Base-by-base conservation (phyloP, 1,284 basidiomycete genomes). In the Ganoderma sinense region DNA sequence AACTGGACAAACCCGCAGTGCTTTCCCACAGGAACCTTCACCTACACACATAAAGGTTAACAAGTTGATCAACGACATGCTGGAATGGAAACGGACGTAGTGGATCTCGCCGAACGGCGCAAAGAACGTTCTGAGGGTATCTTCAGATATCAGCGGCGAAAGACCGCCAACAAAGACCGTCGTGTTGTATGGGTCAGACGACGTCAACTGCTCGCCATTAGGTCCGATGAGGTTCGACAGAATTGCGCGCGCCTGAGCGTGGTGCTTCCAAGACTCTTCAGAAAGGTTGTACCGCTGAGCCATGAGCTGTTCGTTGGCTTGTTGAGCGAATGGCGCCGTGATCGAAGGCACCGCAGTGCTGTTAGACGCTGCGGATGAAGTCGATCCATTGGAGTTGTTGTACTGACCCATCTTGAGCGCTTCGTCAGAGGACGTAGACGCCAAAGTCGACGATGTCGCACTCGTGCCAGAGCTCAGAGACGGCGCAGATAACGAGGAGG, bases 1-100 rank as follows among this genome's bases (percentile, higher is more conserved):
- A 96, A 98, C 81, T 97, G 96, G 36, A 98, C 96, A 76, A 98
- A 98, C 0, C 97, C 96, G 77, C 97, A 98, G 71, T 97, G 95
- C 78, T 98, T 98, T 62, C 95, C 96, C 33, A 95, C 93, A 2
- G 97, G 97, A 8, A 98, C 96, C 82, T 98, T 98, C 78, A 97
- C 95, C 93, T 95, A 74, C 40, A 71, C 2, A 68, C 18, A 29
- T 4, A 59, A 58, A 45, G 53, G 64, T 65, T 39, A 73, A 68
- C 68, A 66, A 69, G n/a, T 39, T 62, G 61, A 45, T 20, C 13
- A 61, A 59, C 60, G 16, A 18, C 65, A 64, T 13, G 51, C 63
- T 66, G 43, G 70, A 65, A 40, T 18, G 18, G 23, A 64, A 53
- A 76, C 74, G 62, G 26, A 94, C 96, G 78, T 97, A 97, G 76